These are phyloP conservation scores for Sarcocystis neurona DNA, from an alignment of 169 alveolate genomes.

Conservation along the genomic window DNA sequence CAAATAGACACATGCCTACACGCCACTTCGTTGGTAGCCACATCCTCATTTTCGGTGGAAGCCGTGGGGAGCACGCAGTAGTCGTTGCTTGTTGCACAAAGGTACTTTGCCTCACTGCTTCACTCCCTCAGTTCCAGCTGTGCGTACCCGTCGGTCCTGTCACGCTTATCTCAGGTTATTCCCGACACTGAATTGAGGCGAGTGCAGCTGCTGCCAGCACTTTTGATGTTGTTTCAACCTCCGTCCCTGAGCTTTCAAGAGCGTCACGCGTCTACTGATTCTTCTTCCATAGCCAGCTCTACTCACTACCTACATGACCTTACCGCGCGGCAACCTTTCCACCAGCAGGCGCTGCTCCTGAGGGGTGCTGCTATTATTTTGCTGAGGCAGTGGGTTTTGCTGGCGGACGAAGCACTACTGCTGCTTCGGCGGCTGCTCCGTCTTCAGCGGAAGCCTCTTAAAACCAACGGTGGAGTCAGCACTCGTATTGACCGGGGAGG, in stretches of 20 bases:
- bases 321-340: slow-evolving; percentile 34
- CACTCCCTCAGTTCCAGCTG: no score
- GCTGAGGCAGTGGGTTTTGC: slow-evolving; percentile 54
- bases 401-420: slow-evolving; percentile 34
- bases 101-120: no score
- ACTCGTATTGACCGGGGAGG: no score
- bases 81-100: no score
- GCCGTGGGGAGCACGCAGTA: no score
- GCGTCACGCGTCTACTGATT: no score
- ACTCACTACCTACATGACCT: not conserved
- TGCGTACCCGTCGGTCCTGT: not conserved
- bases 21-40: no score
- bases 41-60: no score
- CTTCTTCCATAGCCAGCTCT: not conserved
- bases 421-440: slow-evolving; percentile 45
- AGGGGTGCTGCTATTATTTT: slow-evolving; percentile 52
- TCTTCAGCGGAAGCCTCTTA: slow-evolving; percentile 16
- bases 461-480: no score
- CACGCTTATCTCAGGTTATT: not conserved
- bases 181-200: not conserved
- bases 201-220: not conserved
- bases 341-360: slow-evolving; percentile 49
- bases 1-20: no score
- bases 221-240: not conserved
- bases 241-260: no score